Conservation (phyloP, 2,329 filamentous ascomycete species). For the Fonsecaea multimorphosa region DNA sequence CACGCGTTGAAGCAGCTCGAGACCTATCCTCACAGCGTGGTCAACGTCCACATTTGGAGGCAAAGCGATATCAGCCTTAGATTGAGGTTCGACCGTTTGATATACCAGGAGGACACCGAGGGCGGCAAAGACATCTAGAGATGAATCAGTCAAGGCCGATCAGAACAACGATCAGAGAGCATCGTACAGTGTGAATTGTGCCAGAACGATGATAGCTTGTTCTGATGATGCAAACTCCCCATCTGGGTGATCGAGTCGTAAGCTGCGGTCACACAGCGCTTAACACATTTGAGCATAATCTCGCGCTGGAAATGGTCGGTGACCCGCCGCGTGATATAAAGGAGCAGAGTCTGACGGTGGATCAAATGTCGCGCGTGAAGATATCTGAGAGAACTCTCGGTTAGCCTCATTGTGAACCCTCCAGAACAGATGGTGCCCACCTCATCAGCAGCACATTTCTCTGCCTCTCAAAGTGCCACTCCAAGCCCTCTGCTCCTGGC, state of each 20-base stretch:
- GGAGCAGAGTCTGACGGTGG: slow-evolving; percentile 10
- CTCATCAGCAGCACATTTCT: slow-evolving; percentile 14
- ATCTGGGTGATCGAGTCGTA: slow-evolving; percentile 16
- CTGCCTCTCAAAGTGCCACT: slow-evolving; percentile 15
- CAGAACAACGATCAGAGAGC: not conserved
- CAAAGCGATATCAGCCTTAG: slow-evolving; percentile 1
- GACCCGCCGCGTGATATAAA: slow-evolving; percentile 12
- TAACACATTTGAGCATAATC: slow-evolving; percentile 14
- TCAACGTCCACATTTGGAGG: slow-evolving; percentile 11
- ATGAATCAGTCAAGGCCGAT: not conserved
- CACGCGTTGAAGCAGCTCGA: slow-evolving; percentile 10
- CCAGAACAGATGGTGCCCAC: not conserved
- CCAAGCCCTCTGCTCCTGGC: slow-evolving; percentile 4
- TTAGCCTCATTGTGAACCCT: not conserved
- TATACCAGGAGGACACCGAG: slow-evolving; percentile 13
- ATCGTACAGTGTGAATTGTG: slow-evolving; percentile 15
- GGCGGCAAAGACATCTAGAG: slow-evolving; percentile 10
- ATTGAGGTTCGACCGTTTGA: slow-evolving; percentile 6
- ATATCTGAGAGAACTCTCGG: not conserved
- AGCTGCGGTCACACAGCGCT: slow-evolving; percentile 11
- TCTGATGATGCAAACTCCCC: slow-evolving; percentile 11
- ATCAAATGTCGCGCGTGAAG: slow-evolving; percentile 13
- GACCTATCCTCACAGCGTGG: slow-evolving; percentile 6
- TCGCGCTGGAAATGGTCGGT: slow-evolving; percentile 10
- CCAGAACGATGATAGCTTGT: slow-evolving; percentile 13